Conservation (phyloP, 75 land plant genomes). For the Selaginella tamariscina region DNA sequence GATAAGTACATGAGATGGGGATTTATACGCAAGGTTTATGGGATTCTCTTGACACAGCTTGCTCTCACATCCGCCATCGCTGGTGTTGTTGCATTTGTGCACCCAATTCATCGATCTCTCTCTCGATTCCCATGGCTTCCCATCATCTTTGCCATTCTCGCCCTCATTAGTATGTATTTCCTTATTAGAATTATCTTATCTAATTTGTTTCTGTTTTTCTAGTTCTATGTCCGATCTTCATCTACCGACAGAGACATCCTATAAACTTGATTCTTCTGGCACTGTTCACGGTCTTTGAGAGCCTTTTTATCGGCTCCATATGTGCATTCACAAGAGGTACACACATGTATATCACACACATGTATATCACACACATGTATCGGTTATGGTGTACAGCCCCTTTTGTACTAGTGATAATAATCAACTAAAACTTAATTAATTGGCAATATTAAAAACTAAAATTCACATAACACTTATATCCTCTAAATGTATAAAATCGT, state of each 20-base stretch:
- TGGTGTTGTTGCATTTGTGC: background rate
- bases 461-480: too few species aligned
- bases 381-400: too few species aligned
- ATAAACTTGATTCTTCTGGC: background rate
- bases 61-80: background rate
- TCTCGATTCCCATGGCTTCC: background rate
- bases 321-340: background rate
- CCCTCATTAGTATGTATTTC: background rate
- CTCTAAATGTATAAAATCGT: too few species aligned
- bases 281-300: background rate
- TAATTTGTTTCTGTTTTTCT: background rate
- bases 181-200: background rate
- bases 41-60: background rate
- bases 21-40: background rate
- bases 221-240: background rate
- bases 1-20: background rate
- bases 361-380: too few species aligned
- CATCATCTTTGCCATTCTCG: background rate
- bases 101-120: background rate
- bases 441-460: too few species aligned
- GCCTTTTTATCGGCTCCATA: background rate
- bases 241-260: background rate
- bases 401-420: background rate
- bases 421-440: background rate
- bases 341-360: too few species aligned